Evolutionary conservation across 2,329 filamentous ascomycete genomes (phyloP), one percentile per base, ranked within the genome.

Genomic region (Aspergillus phoenicis): DNA sequence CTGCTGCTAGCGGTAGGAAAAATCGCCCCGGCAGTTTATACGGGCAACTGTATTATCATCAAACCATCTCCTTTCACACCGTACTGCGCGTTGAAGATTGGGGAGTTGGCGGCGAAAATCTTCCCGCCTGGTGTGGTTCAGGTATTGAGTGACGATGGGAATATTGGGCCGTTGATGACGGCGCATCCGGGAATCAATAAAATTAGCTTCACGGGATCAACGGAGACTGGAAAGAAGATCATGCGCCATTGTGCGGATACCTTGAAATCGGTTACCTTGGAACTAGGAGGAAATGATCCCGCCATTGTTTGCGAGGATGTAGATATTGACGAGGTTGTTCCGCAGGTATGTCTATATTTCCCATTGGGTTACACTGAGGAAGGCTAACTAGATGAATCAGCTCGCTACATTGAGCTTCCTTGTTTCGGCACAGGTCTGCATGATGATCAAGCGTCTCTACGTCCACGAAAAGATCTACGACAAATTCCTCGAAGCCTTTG

Each of bases 401-500:
- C 11, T 83, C 13, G 81, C 80, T 0, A 68, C 70, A 2, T 77
- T 76, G 6, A 76, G 78, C 4, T 82, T 85, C 62, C 77, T 81
- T 63, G 82, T 84, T 66, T 81, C 81, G 0, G 82, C 83, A 15
- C 82, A 85, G 69, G 76, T 84, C 30, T 85, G 83, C 65, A 74
- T 85, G 0, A 79, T 78, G 7, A 79, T 75, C 45, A 87, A 87
- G 75, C 77, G 85, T 3, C 71, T 88, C 26, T 87, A 85, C 67
- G 81, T 88, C 3, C 85, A 87, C 66, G 81, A 84, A 62, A 75
- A 72, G 4, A 81, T 87, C 41, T 87, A 85, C 68, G 80, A 83
- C 22, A 68, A 78, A 13, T 86, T 88, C 72, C 71, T 82, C 2
- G 69, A 74, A 0, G 77, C 72, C 0, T 60, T 82, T 59, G 74